Percentiles rank a stretch among this genome's conserved stretches.
Conservation (phyloP, 352 stramenopile genomes). For the Plasmopara viticola region DNA sequence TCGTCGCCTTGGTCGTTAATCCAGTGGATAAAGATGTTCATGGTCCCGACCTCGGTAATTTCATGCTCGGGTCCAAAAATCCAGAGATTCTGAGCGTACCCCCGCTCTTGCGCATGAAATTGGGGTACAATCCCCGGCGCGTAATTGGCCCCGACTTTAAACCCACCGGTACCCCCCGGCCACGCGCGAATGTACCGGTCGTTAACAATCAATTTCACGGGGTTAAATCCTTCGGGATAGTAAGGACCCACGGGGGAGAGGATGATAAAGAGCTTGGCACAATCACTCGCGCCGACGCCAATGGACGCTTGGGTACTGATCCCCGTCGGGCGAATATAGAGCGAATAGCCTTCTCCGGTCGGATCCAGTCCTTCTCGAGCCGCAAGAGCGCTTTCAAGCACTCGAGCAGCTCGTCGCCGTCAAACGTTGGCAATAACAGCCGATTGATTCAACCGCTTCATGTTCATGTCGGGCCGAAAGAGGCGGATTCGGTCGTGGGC, state of each 20-base stretch:
- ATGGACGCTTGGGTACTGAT: slow-evolving; percentile 91
- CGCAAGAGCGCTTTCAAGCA: slow-evolving; percentile 84
- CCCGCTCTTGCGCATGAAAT: slow-evolving; percentile 75
- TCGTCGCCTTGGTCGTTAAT: slow-evolving; percentile 88
- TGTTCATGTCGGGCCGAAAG: slow-evolving; percentile 96
- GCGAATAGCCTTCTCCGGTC: slow-evolving; percentile 91
- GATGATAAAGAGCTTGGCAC: slow-evolving; percentile 94
- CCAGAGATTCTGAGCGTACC: slow-evolving; percentile 92
- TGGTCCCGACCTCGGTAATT: slow-evolving; percentile 89
- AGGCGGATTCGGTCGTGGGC: slow-evolving; percentile 83
- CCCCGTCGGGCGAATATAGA: slow-evolving; percentile 94
- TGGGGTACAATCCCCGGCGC: slow-evolving; percentile 89
- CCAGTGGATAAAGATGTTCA: slow-evolving; percentile 98
- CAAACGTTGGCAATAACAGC: slow-evolving; percentile 86
- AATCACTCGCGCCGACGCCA: slow-evolving; percentile 81
- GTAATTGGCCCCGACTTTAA: slow-evolving; percentile 93
- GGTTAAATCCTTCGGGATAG: slow-evolving; percentile 93
- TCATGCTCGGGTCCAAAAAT: slow-evolving; percentile 92
- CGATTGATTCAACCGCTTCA: slow-evolving; percentile 92
- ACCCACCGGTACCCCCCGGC: slow-evolving; percentile 91
- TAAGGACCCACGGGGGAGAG: slow-evolving; percentile 96
- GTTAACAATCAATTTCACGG: slow-evolving; percentile 88
- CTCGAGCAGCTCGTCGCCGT: slow-evolving; percentile 86
- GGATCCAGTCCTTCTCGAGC: slow-evolving; percentile 91
- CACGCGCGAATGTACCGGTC: slow-evolving; percentile 92